phyloP scores from a whole-genome alignment of 306 rosid genomes.

The Prinsepia uniflora region DNA sequence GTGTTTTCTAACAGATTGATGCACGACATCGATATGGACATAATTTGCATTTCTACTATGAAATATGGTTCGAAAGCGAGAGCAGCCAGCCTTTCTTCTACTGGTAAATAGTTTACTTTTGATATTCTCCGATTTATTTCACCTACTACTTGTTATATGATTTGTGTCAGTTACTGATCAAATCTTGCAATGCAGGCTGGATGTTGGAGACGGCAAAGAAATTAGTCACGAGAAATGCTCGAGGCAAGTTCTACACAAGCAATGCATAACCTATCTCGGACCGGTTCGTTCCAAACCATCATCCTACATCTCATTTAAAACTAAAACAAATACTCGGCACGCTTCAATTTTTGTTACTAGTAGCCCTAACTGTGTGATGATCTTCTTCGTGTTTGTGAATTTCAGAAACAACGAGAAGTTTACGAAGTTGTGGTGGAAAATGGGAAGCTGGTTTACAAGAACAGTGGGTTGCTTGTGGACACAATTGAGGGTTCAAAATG shows the following conservation, averaged over 20 bases:
- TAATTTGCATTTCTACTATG: conserved; percentile 80
- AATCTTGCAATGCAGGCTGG: conserved; percentile 57
- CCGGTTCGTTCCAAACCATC: conserved; percentile 51
- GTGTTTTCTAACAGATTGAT: conserved; percentile 54
- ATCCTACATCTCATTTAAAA: not conserved
- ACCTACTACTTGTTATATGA: not conserved
- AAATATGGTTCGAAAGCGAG: conserved; percentile 72
- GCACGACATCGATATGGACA: conserved; percentile 97
- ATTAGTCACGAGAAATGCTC: conserved; percentile 57
- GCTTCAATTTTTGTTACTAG: not conserved
- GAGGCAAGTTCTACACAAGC: conserved; percentile 61
- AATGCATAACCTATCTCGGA: conserved; percentile 82
- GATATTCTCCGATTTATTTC: too few species aligned
- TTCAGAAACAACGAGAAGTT: conserved; percentile 73
- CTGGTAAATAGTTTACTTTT: conserved; percentile 44
- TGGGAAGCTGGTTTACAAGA: conserved; percentile 54
- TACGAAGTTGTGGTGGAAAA: conserved; percentile 66
- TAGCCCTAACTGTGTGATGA: not conserved
- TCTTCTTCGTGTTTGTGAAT: conserved; percentile 1
- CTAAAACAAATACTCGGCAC: too few species aligned
- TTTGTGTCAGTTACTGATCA: conserved; percentile 8
- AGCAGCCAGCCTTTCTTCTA: conserved; percentile 87
- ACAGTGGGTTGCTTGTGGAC: conserved; percentile 43
- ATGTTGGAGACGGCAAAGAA: conserved; percentile 86
- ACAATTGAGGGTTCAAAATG: conserved; percentile 71